These are phyloP conservation scores for Ceratocystis cacaofunesta DNA, from an alignment of 2,329 filamentous ascomycete species.

Conservation along the genomic window DNA sequence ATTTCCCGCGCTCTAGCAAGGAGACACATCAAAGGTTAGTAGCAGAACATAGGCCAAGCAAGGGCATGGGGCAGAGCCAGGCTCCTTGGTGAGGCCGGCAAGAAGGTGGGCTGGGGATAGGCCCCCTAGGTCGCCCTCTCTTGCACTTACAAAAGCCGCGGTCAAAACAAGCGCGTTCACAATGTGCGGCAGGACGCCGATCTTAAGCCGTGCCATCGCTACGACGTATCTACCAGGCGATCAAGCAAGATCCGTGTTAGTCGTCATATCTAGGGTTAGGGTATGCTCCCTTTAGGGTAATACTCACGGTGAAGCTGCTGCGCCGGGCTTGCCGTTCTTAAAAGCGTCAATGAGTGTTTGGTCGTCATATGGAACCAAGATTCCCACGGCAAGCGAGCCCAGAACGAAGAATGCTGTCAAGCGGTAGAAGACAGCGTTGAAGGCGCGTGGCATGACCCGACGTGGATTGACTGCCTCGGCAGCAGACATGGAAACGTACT, in stretches of 20 bases:
- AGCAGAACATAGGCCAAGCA: conserved; percentile 29
- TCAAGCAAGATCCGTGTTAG: background rate
- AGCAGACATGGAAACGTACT: conserved; percentile 54
- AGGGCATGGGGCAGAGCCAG: background rate
- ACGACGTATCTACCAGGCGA: conserved; percentile 29
- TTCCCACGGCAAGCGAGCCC: conserved; percentile 56
- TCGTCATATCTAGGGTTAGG: background rate
- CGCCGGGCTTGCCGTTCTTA: conserved; percentile 42
- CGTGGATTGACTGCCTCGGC: conserved; percentile 60
- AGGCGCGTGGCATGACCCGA: conserved; percentile 54
- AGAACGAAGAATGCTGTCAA: conserved; percentile 62
- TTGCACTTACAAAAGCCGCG: conserved; percentile 24
- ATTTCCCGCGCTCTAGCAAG: conserved; percentile 39
- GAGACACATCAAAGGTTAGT: background rate
- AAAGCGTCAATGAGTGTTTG: conserved; percentile 46
- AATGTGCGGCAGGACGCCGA: conserved; percentile 50
- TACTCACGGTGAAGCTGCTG: conserved; percentile 48
- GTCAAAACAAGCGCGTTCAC: conserved; percentile 60
- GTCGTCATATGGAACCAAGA: conserved; percentile 57
- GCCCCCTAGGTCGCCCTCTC: background rate
- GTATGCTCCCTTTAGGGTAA: background rate
- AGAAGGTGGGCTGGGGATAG: too few species aligned
- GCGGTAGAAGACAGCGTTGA: conserved; percentile 66
- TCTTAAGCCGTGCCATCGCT: conserved; percentile 51
- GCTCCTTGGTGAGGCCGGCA: too few species aligned